phyloP scores from a whole-genome alignment of 2,329 filamentous ascomycete genomes.

The Metarhizium brunneum region DNA sequence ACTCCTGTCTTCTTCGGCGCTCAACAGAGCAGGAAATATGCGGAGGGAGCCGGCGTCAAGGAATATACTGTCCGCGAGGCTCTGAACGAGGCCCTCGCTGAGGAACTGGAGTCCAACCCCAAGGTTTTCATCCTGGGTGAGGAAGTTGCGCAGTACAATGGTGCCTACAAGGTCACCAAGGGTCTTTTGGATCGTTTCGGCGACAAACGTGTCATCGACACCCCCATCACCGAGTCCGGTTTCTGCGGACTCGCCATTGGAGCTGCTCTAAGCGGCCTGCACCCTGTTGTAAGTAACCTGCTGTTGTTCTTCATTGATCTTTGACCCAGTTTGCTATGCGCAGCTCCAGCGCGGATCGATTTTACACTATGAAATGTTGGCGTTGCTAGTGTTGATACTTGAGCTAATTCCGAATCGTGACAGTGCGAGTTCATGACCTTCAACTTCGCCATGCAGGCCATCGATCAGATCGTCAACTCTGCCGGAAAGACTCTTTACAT shows the following conservation, averaged over 20 bases:
- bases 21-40: slow-evolving; percentile 44
- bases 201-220: slow-evolving; percentile 95
- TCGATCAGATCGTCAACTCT: slow-evolving; percentile 99
- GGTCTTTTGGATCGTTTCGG: slow-evolving; percentile 94
- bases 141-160: slow-evolving; percentile 99
- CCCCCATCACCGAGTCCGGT: slow-evolving; percentile 94
- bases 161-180: slow-evolving; percentile 99
- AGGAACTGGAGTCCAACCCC: slow-evolving; percentile 88
- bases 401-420: background rate
- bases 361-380: background rate
- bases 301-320: background rate
- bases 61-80: slow-evolving; percentile 96
- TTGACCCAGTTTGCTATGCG: background rate
- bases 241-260: slow-evolving; percentile 91
- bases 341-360: background rate
- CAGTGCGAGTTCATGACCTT: slow-evolving; percentile 99
- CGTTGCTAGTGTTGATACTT: background rate
- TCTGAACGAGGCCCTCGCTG: slow-evolving; percentile 92
- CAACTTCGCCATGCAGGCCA: slow-evolving; percentile 99
- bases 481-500: slow-evolving; percentile 99
- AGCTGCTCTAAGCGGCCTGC: slow-evolving; percentile 86
- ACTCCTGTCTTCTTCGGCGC: slow-evolving; percentile 29
- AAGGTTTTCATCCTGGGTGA: slow-evolving; percentile 96
- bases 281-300: slow-evolving; percentile 70
- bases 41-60: slow-evolving; percentile 57